These are phyloP conservation scores for Infundibulicybe gibba DNA, from an alignment of 768 basidiomycete species.

Conservation along the genomic window DNA sequence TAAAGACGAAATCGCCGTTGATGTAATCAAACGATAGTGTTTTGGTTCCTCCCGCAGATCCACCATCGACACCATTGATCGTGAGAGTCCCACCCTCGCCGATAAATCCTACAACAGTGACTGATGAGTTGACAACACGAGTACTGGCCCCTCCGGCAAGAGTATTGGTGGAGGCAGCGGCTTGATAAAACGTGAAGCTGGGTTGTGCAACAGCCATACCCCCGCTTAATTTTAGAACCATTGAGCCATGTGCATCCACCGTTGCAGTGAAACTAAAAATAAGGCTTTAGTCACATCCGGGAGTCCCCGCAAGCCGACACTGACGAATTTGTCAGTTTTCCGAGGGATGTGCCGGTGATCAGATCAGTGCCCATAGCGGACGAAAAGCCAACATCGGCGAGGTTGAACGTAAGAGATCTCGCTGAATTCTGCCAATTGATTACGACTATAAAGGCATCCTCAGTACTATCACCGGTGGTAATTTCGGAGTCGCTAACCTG, in stretches of 20 bases:
- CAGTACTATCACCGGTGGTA: neutral
- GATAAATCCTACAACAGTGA: constrained; percentile 36
- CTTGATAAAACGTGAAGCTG: constrained; percentile 29
- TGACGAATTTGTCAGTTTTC: constrained; percentile 31
- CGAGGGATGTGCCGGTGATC: constrained; percentile 33
- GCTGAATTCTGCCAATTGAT: constrained; percentile 40
- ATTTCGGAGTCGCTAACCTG: constrained; percentile 21
- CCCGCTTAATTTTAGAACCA: constrained; percentile 33
- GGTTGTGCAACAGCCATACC: constrained; percentile 20
- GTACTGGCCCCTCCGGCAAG: constrained; percentile 33
- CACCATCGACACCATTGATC: constrained; percentile 37
- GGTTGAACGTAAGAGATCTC: constrained; percentile 34
- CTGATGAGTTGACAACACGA: constrained; percentile 28
- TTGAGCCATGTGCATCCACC: constrained; percentile 27
- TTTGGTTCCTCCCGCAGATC: constrained; percentile 35
- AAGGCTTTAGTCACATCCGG: neutral
- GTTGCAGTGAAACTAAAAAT: constrained; percentile 29
- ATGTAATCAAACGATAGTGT: constrained; percentile 43
- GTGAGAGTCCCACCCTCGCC: constrained; percentile 42
- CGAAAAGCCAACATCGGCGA: constrained; percentile 38
- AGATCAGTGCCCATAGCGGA: constrained; percentile 37
- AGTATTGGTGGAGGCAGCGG: constrained; percentile 27
- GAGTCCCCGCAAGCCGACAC: constrained; percentile 4
- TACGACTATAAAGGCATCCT: constrained; percentile 25
- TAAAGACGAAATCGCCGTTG: constrained; percentile 39